Percentiles rank a stretch among this genome's conserved stretches.
These are phyloP conservation scores for Saitozyma sp. DNA, from an alignment of 768 basidiomycete species.

Conservation along the genomic window DNA sequence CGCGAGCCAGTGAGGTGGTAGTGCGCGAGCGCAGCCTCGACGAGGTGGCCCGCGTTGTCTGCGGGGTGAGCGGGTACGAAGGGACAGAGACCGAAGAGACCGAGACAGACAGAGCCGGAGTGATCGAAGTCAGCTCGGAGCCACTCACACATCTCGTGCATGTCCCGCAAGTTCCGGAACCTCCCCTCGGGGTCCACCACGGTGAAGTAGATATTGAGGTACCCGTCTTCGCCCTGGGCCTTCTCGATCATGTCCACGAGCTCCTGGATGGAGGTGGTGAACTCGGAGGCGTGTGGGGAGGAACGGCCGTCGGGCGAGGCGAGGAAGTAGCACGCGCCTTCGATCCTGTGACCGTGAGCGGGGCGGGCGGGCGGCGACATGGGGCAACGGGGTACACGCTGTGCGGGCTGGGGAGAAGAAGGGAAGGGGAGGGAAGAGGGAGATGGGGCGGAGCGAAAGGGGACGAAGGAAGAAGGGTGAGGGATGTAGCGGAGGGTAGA, in stretches of 20 bases:
- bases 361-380: too few species aligned
- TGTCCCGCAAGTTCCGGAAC: conserved; percentile 32
- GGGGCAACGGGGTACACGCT: too few species aligned
- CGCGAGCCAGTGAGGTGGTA: conserved; percentile 21
- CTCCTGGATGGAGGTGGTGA: conserved; percentile 19
- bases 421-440: too few species aligned
- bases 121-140: too few species aligned
- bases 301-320: conserved; percentile 10
- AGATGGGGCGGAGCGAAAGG: too few species aligned
- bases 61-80: not conserved
- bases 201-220: conserved; percentile 30
- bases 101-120: too few species aligned
- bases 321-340: conserved; percentile 33
- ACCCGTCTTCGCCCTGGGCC: conserved; percentile 32
- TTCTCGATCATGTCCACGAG: conserved; percentile 31
- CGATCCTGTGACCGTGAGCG: conserved; percentile 22
- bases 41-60: conserved; percentile 33
- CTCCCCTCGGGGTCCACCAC: conserved; percentile 26
- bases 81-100: not conserved
- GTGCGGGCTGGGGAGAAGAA: too few species aligned
- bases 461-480: too few species aligned
- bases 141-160: conserved; percentile 36
- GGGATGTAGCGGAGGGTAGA: too few species aligned
- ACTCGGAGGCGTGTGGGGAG: conserved; percentile 17
- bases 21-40: conserved; percentile 29